Evolutionary conservation across 768 basidiomycete species (phyloP).

Genomic region (Mycena maculata): DNA sequence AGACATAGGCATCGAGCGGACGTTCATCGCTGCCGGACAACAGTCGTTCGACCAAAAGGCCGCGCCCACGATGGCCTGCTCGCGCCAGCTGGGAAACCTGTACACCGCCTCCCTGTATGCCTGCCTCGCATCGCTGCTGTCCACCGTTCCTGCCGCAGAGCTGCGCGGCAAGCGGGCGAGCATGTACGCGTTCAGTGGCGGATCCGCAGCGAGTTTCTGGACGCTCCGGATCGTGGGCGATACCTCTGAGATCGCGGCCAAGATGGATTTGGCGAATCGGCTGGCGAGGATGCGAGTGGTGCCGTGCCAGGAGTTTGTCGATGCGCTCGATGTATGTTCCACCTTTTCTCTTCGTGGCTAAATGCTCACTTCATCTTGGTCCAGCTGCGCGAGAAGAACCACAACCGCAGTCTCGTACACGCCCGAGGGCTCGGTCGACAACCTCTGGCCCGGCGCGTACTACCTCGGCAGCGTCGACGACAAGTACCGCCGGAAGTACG

Average conservation of each 20-base stretch:
- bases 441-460: slow-evolving; percentile 94
- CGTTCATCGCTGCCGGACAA: slow-evolving; percentile 86
- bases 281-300: slow-evolving; percentile 90
- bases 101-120: slow-evolving; percentile 98
- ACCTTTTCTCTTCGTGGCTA: slow-evolving; percentile 4
- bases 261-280: slow-evolving; percentile 83
- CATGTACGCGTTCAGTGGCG: slow-evolving; percentile 97
- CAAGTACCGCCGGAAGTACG: slow-evolving; percentile 93
- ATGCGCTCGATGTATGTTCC: slow-evolving; percentile 75
- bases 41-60: slow-evolving; percentile 79
- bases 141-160: slow-evolving; percentile 74
- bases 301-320: slow-evolving; percentile 91
- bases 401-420: slow-evolving; percentile 89
- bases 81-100: slow-evolving; percentile 95
- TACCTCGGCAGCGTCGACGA: slow-evolving; percentile 92
- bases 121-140: slow-evolving; percentile 88
- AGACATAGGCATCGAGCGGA: slow-evolving; percentile 97
- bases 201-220: slow-evolving; percentile 96
- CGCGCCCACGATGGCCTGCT: slow-evolving; percentile 86
- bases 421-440: slow-evolving; percentile 87
- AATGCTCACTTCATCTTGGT: neutral
- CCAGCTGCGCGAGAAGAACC: slow-evolving; percentile 96
- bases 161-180: slow-evolving; percentile 87
- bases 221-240: slow-evolving; percentile 88
- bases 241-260: slow-evolving; percentile 81